Evolutionary conservation across 2,329 filamentous ascomycete species (phyloP), one percentile per base, ranked within the genome.

Genomic region (Claviceps lovelessii): DNA sequence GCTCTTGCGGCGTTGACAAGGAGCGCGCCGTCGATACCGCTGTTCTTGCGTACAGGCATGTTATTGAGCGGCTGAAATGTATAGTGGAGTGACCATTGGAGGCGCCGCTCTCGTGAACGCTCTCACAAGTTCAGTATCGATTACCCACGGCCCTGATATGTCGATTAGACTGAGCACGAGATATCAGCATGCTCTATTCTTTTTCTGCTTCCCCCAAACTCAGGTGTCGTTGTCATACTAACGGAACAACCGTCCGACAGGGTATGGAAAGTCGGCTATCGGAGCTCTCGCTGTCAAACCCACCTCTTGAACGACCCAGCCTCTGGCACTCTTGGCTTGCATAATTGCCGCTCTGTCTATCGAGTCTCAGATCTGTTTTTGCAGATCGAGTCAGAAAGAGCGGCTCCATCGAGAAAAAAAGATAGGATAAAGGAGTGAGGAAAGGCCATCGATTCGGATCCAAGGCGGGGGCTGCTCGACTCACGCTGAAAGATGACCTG

Each of bases 251-350:
- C 13, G 2, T 33, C 23, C 11, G 28, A 7, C 7, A 48, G 33
- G 46, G 46, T 0, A 90, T 0, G 86, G 86, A 1, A 90, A 90
- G 59, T 88, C 84, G 0, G 87, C 87, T 58, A 76, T 88, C 3
- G 86, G 86, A 0, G 80, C 84, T 0, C 68, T 85, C 2, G 70
- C 84, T 1, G 76, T 79, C 0, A 81, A 82, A 65, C 73, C 0
- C 62, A 90, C 0, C 67, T 81, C 23, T 48, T 15, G 63, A 77
- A 0, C 61, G 5, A 80, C 77, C 0, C 23, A 59, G 0, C 70
- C 77, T 33, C 77, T 64, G 0, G 46, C n/a, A 76, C 89, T 0
- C 70, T 90, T 0, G 77, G 0, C 65, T 86, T 2, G 81, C 78
- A 31, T 88, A 81, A 9, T 37, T 23, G 48, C 33, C 6, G 2